phyloP scores from a whole-genome alignment of 805 yeast species.

The Soucietia sequanensis region DNA sequence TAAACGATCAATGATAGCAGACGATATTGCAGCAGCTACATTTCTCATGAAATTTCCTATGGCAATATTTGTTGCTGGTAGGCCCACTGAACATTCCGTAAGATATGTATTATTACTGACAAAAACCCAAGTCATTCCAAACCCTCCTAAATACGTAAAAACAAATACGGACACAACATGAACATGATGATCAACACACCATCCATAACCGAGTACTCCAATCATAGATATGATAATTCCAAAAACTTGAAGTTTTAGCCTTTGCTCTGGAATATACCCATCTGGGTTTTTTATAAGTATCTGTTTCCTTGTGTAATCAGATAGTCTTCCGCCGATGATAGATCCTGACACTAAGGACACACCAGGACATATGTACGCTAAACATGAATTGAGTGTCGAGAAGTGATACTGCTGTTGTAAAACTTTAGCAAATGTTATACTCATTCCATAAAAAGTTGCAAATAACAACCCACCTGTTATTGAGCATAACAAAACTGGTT shows the following conservation, averaged over 20 bases:
- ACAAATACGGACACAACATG: conserved; percentile 41
- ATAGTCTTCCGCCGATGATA: conserved; percentile 45
- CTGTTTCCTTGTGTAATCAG: conserved; percentile 36
- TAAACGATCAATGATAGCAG: conserved; percentile 41
- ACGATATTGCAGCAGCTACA: conserved; percentile 52
- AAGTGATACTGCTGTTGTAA: conserved; percentile 38
- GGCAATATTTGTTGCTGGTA: conserved; percentile 54
- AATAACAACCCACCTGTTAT: conserved; percentile 50
- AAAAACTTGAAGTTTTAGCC: conserved; percentile 43
- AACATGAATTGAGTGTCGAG: conserved; percentile 34
- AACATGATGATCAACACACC: conserved; percentile 43
- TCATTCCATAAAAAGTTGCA: conserved; percentile 53
- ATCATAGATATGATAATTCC: conserved; percentile 43
- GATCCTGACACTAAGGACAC: conserved; percentile 49
- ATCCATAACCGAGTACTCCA: conserved; percentile 53
- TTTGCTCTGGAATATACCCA: conserved; percentile 44
- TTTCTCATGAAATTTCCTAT: conserved; percentile 53
- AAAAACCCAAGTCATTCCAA: conserved; percentile 57
- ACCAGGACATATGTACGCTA: conserved; percentile 56
- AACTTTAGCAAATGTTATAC: conserved; percentile 46
- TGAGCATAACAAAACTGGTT: conserved; percentile 48
- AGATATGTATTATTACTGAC: conserved; percentile 53
- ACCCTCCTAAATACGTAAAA: conserved; percentile 46
- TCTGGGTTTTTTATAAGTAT: conserved; percentile 21
- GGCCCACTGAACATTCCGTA: conserved; percentile 48